Base-by-base conservation (phyloP, 1,284 basidiomycete species). In the Malassezia caprae region DNA sequence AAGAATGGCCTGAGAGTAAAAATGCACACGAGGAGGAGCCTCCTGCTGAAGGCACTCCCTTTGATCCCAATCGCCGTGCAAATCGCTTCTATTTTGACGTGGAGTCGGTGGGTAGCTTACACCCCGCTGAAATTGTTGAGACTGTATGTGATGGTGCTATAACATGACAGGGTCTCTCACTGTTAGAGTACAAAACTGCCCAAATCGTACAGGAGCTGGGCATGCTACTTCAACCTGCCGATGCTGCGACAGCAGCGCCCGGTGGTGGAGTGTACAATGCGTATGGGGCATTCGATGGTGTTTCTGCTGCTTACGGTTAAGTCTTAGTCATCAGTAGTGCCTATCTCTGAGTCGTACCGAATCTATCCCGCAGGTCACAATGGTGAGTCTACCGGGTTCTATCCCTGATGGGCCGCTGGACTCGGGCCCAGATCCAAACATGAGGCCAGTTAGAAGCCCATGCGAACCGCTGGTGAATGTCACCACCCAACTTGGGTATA, bases 41-140 rank as follows among this genome's bases (percentile, higher is more conserved):
- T n/a, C 62, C 67, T 30, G 58, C 59, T 23, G 67, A 68, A 50
- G 62, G 61, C 13, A 64, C 61, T 26, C 67, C 64, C 11, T 73
- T 70, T 39, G 69, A 73, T 51, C 69, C 65, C 44, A 65, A 65
- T 40, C 58, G 52, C 12, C 65, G 64, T 49, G 64, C 70, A 0
- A 60, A 61, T 39, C 60, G 61, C 37, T 74, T 70, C 47, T 74
- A 74, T 62, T 68, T 74, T 57, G 68, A 73, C 40, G 72, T 74
- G 3, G 72, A 74, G 56, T 63, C 65, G 2, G 62, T 62, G 49
- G 72, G 72, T 2, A 61, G 56, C 21, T 65, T 74, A 66, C 63
- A 62, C 17, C 71, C 72, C 0, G 65, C 61, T 2, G 72, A 74
- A 56, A 69, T 74, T 23, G 66, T 74, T 0, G 63, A 69, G 54